Evolutionary conservation across 1,139 yeast genomes (phyloP), one percentile per base, ranked within the genome.

Genomic region (Suhomyces bolitotheri): DNA sequence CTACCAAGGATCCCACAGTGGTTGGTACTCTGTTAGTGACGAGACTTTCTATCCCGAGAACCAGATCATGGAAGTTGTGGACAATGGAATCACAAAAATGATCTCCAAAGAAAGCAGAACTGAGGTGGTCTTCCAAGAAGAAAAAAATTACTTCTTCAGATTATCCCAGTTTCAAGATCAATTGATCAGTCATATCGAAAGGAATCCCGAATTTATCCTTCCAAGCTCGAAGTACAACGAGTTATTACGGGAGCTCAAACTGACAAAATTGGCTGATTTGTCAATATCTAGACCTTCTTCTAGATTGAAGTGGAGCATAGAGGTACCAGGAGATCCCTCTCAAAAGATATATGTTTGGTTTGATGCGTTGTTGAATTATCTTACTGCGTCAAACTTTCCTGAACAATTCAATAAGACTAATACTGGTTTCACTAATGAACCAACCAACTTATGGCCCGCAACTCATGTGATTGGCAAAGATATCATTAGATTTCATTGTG

Each of bases 261-360:
- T 60, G 26, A 53, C 56, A 3, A 54, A 60, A 3, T 60, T 88
- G 11, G 57, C 65, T 0, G 97, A 92, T 54, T 67, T 92, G 31
- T 86, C 96, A 19, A 73, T 92, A 2, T 89, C 97, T 0, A 69
- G 98, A 44, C 97, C 97, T 0, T 57, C 80, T 0, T 62, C 80
- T 10, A 66, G 98, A 38, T 70, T 90, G 31, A 64, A 72, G 21
- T 92, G 99, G 99, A 97, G 97, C 0, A 83, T 92, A 19, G 77
- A 78, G 2, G 97, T 92, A 0, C 98, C 98, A 0, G 68, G 71
- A 22, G 97, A 92, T 50, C 65, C 73, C 0, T 50, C 78, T 0
- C 97, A 92, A 53, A 82, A 76, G 35, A 82, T 92, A 40, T 92
- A 92, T 51, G 99, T 92, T 7, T 92, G 99, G 99, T 84, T 92